Evolutionary conservation across 495 filamentous ascomycete genomes (phyloP), one percentile per base, ranked within the genome.

Genomic region (Mytilinidion resinicola): DNA sequence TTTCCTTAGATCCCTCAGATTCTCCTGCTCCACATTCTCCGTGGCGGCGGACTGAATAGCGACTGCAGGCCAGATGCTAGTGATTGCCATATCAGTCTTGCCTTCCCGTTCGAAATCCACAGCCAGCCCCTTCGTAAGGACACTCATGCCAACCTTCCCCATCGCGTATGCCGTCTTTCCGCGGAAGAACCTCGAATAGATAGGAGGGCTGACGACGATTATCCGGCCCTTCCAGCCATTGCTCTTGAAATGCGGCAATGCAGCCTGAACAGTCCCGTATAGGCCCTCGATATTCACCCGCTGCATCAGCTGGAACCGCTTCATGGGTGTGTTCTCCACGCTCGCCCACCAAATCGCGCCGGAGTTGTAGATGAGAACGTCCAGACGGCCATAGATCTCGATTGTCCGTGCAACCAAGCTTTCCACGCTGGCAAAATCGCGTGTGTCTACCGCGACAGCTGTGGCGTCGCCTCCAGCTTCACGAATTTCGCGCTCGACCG

Each of bases 91-190:
- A 15, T 81, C 77, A 9, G 49, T 71, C 49, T 78, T 75, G 6
- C 78, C 85, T 62, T 91, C 79, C 51, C 89, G 67, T 56, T 82
- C 74, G 67, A 88, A 89, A 65, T 95, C 90, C 86, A 93, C 89
- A 2, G 84, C 90, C 20, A 95, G 71, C 3, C 89, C 90, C 62
- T 88, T 88, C 0, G 86, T 87, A 38, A 95, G 65, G 14, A 91
- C 86, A 69, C 81, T 85, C 90, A 95, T 95, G 14, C 76, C 87
- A 14, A 91, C 82, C 67, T 95, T 95, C 51, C 88, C 87, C 77
- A 93, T 85, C 0, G 90, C 89, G 73, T 95, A 95, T 15, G 85
- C 88, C 0, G 88, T 89, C 78, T 95, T 95, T 9, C 90, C 90
- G 3, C 87, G 70, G 66, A 92, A 91, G 69, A 95, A 95, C 15